Percentiles rank a stretch among this genome's conserved stretches.
These are phyloP conservation scores for Neurospora sp. DNA, from an alignment of 495 filamentous ascomycete species.

Conservation along the genomic window DNA sequence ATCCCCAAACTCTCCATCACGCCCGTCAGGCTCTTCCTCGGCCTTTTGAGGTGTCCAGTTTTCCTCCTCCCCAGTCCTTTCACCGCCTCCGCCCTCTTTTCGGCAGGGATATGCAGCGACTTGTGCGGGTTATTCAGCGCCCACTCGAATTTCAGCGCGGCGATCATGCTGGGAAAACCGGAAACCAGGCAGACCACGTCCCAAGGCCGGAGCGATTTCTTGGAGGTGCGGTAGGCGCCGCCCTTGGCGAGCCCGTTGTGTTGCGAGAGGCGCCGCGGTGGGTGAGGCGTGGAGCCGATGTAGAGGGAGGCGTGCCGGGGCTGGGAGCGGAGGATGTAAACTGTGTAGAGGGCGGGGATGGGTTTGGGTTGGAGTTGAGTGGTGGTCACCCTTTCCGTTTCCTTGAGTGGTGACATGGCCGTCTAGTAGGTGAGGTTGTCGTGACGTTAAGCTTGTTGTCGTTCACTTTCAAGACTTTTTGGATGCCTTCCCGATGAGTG, in stretches of 20 bases:
- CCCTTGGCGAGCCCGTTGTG: conserved; percentile 78
- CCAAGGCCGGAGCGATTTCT: conserved; percentile 65
- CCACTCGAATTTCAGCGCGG: conserved; percentile 97
- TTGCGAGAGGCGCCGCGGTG: conserved; percentile 68
- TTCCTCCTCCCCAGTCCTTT: conserved; percentile 19
- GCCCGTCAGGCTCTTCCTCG: conserved; percentile 47
- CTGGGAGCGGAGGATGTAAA: conserved; percentile 81
- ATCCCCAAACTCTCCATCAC: conserved; percentile 68
- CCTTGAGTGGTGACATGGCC: background rate
- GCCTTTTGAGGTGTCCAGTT: conserved; percentile 38
- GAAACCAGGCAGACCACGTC: conserved; percentile 84
- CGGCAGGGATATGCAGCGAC: conserved; percentile 58
- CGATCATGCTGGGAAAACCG: conserved; percentile 77
- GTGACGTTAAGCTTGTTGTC: background rate
- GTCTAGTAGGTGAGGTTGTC: background rate
- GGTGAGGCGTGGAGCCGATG: conserved; percentile 86
- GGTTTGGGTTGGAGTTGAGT: conserved; percentile 27
- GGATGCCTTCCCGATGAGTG: background rate
- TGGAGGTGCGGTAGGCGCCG: conserved; percentile 68
- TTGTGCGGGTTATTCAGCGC: conserved; percentile 78
- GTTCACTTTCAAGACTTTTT: background rate
- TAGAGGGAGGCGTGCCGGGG: conserved; percentile 57
- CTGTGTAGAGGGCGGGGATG: conserved; percentile 46
- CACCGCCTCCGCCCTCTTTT: conserved; percentile 39
- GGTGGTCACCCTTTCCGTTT: background rate